phyloP scores from a whole-genome alignment of 257 asterid genomes.

The Marsdenia floribunda region DNA sequence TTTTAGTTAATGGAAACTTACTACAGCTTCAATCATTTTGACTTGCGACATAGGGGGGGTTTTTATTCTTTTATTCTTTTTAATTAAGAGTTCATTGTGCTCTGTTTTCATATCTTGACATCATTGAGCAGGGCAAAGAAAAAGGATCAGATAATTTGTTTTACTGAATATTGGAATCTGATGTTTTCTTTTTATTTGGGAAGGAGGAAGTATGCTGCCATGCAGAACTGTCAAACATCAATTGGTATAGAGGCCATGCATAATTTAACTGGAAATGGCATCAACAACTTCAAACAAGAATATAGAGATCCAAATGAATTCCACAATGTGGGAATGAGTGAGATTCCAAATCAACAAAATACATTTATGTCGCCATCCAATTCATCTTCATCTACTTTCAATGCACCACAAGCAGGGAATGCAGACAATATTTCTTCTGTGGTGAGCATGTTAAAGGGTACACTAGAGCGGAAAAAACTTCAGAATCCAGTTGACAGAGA shows the following conservation, averaged over 20 bases:
- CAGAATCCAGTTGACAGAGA: conserved; percentile 23
- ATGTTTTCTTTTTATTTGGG: conserved; percentile 1
- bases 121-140: neutral
- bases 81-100: neutral
- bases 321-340: conserved; percentile 20
- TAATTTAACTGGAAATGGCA: conserved; percentile 30
- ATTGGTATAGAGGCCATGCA: conserved; percentile 52
- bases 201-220: conserved; percentile 76
- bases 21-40: no score
- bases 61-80: neutral
- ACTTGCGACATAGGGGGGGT: no score
- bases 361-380: conserved; percentile 33
- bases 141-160: neutral
- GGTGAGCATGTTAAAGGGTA: conserved; percentile 88
- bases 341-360: conserved; percentile 19
- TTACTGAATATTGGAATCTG: neutral
- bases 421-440: conserved; percentile 67
- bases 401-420: conserved; percentile 38
- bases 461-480: conserved; percentile 42
- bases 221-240: conserved; percentile 59
- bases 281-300: conserved; percentile 30
- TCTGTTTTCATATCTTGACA: neutral
- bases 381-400: conserved; percentile 54
- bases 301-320: conserved; percentile 19
- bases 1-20: no score